Conservation (phyloP, 2,329 filamentous ascomycete genomes). For the Lachnellula occidentalis region DNA sequence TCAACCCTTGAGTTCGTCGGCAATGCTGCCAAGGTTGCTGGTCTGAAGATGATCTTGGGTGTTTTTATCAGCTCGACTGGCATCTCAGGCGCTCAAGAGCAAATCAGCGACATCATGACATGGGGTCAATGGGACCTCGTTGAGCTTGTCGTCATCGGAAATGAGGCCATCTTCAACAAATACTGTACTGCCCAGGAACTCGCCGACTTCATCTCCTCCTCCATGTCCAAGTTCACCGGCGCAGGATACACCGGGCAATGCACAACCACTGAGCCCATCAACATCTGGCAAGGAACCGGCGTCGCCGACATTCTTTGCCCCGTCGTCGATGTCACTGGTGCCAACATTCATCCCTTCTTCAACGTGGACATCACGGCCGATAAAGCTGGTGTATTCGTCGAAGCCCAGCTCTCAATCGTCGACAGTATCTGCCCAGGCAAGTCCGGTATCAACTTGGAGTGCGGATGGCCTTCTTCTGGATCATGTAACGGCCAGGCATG, state of each 20-base stretch:
- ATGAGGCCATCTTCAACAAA: slow-evolving; percentile 80
- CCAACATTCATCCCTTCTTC: slow-evolving; percentile 95
- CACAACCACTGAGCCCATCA: slow-evolving; percentile 83
- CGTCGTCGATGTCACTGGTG: slow-evolving; percentile 71
- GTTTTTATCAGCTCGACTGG: slow-evolving; percentile 70
- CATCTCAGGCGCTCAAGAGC: slow-evolving; percentile 52
- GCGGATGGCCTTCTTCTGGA: slow-evolving; percentile 77
- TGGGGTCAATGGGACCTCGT: slow-evolving; percentile 72
- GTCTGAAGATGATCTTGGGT: slow-evolving; percentile 77
- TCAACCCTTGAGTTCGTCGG: slow-evolving; percentile 72
- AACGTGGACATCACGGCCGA: slow-evolving; percentile 60
- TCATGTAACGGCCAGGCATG: slow-evolving; percentile 65
- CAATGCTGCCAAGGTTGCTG: slow-evolving; percentile 56
- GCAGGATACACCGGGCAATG: slow-evolving; percentile 68
- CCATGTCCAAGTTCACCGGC: slow-evolving; percentile 55
- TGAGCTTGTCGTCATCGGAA: slow-evolving; percentile 78
- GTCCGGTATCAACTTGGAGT: slow-evolving; percentile 78
- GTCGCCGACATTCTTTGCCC: slow-evolving; percentile 53
- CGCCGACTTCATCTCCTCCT: slow-evolving; percentile 60
- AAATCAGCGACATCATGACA: slow-evolving; percentile 65
- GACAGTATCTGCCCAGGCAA: slow-evolving; percentile 64
- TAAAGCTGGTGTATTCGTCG: slow-evolving; percentile 71
- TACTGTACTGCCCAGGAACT: slow-evolving; percentile 62
- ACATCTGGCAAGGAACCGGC: slow-evolving; percentile 63
- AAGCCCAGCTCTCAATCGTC: slow-evolving; percentile 66